Conservation (phyloP, 768 basidiomycete species). For the Leccinum imitatum region DNA sequence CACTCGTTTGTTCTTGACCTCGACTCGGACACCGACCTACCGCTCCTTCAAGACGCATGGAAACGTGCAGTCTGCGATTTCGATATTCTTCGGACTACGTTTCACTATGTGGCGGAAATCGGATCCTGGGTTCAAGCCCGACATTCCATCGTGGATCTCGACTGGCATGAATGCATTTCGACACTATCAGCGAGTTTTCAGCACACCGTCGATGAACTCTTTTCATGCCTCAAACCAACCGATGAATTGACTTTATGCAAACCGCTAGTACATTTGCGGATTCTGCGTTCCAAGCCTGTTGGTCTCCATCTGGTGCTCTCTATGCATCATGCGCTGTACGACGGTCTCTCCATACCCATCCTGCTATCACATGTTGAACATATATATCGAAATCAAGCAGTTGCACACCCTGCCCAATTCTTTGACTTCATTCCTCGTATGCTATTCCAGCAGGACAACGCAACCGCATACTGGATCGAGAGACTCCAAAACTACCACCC, state of each 20-base stretch:
- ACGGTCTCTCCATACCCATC: constrained; percentile 41
- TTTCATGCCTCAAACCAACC: constrained; percentile 13
- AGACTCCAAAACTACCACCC: constrained; percentile 27
- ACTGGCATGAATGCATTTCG: constrained; percentile 24
- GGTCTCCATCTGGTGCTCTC: constrained; percentile 34
- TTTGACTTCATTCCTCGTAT: constrained; percentile 39
- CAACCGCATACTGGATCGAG: constrained; percentile 39
- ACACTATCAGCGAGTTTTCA: constrained; percentile 13
- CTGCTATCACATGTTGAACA: constrained; percentile 35
- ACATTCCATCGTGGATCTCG: constrained; percentile 24
- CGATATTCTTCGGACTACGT: constrained; percentile 48
- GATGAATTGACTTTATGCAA: constrained; percentile 27
- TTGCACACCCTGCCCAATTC: constrained; percentile 31
- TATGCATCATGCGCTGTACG: constrained; percentile 50
- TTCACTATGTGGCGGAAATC: constrained; percentile 40
- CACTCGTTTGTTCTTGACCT: constrained; percentile 32
- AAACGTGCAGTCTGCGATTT: constrained; percentile 29
- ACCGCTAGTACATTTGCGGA: constrained; percentile 34
- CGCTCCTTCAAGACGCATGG: constrained; percentile 39
- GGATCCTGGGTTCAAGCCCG: constrained; percentile 33
- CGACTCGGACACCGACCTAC: constrained; percentile 21
- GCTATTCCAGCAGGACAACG: constrained; percentile 35
- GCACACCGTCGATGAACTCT: constrained; percentile 10
- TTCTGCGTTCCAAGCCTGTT: constrained; percentile 9
- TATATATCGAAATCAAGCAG: constrained; percentile 29